Evolutionary conservation across 164 flowering plant species (phyloP).

Genomic region (Buxus sempervirens): DNA sequence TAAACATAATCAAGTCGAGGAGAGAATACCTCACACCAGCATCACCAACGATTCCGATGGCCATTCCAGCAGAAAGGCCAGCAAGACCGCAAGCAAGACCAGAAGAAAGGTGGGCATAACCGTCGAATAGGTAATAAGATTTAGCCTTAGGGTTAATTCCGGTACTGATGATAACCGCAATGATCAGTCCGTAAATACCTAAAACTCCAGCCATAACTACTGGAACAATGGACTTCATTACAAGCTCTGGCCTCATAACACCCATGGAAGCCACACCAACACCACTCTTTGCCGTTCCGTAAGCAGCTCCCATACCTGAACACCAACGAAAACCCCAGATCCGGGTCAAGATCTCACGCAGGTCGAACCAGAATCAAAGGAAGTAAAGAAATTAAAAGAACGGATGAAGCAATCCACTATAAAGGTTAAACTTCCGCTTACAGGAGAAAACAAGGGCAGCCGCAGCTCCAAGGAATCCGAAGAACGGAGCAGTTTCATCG

Average conservation of each 20-base stretch:
- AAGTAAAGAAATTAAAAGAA: neutral
- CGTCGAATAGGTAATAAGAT: constrained; percentile 77
- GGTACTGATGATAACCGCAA: constrained; percentile 85
- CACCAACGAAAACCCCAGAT: constrained; percentile 7
- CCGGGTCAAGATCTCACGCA: neutral
- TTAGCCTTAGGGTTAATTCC: constrained; percentile 91
- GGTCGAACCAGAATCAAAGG: neutral
- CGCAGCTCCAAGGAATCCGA: constrained; percentile 84
- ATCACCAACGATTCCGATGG: constrained; percentile 86
- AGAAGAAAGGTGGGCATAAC: constrained; percentile 84
- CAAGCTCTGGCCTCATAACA: constrained; percentile 91
- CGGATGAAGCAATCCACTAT: neutral
- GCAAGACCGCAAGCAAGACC: constrained; percentile 93
- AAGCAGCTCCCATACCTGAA: constrained; percentile 91
- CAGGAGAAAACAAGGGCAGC: constrained; percentile 82
- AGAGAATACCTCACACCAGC: constrained; percentile 74
- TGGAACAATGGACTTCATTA: constrained; percentile 89
- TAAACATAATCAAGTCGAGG: neutral
- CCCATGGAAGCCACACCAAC: constrained; percentile 96
- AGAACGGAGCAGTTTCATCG: constrained; percentile 87
- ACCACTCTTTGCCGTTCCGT: constrained; percentile 91
- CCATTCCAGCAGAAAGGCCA: constrained; percentile 92
- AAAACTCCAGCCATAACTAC: constrained; percentile 95
- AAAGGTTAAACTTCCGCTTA: constrained; percentile 21
- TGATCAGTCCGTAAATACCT: constrained; percentile 84